Percentiles rank a stretch among this genome's conserved stretches.
Conservation (phyloP, 202 grass and related monocot genomes). For the Panicum virgatum region DNA sequence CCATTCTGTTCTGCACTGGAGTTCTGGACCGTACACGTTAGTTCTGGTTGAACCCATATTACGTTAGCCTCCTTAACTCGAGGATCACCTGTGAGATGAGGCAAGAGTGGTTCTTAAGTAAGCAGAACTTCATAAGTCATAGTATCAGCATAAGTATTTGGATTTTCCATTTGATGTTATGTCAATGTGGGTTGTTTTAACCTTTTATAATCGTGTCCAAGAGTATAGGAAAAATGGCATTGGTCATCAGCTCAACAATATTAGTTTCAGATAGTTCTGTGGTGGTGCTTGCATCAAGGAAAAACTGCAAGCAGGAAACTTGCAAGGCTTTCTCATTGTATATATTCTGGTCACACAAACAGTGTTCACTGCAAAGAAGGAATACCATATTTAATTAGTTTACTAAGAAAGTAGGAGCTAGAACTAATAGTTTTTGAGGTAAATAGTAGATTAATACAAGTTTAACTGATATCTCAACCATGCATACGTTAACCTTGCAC, state of each 20-base stretch:
- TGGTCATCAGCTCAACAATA: constrained; percentile 56
- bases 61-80: constrained; percentile 70
- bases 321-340: constrained; percentile 20
- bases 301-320: constrained; percentile 72
- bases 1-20: constrained; percentile 48
- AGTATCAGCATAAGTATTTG: constrained; percentile 6
- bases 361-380: constrained; percentile 57
- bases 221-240: constrained; percentile 64
- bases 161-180: constrained; percentile 28
- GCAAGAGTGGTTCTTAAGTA: constrained; percentile 22
- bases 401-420: constrained; percentile 17
- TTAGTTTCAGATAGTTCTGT: constrained; percentile 53
- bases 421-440: not conserved
- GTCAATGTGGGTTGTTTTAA: constrained; percentile 43
- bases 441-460: not conserved
- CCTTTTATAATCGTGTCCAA: constrained; percentile 89
- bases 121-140: constrained; percentile 22
- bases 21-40: constrained; percentile 61
- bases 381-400: not conserved
- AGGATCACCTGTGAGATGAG: constrained; percentile 57
- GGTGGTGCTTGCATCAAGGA: constrained; percentile 44
- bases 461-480: not conserved
- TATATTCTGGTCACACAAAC: constrained; percentile 39
- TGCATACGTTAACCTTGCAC: not conserved
- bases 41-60: constrained; percentile 63